These are phyloP conservation scores for Sclerotinia trifoliorum DNA, from an alignment of 2,329 filamentous ascomycete species.

Conservation along the genomic window DNA sequence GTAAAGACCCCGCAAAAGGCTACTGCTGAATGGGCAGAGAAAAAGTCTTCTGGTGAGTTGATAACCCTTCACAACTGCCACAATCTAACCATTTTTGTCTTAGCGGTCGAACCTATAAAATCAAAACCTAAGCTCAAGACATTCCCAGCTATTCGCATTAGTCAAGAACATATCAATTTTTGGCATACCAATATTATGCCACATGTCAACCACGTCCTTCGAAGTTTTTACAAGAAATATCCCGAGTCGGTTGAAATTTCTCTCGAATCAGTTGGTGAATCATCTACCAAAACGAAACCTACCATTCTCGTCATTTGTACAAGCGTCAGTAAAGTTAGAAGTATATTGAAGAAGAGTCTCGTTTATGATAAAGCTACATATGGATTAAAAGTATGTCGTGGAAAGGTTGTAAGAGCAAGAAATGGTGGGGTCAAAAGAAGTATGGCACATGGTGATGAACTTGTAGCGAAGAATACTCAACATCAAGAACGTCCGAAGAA, in stretches of 20 bases:
- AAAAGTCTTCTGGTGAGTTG: constrained; percentile 28
- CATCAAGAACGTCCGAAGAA: constrained; percentile 79
- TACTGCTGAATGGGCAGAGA: constrained; percentile 30
- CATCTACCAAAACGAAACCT: constrained; percentile 62
- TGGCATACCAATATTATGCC: constrained; percentile 73
- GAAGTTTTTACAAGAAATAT: constrained; percentile 69
- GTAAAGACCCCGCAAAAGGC: constrained; percentile 22
- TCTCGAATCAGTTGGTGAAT: constrained; percentile 71
- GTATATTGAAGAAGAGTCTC: constrained; percentile 68
- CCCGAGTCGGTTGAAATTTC: constrained; percentile 77
- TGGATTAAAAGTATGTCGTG: constrained; percentile 69
- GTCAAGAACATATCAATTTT: constrained; percentile 62
- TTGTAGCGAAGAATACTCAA: constrained; percentile 63
- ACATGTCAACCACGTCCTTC: constrained; percentile 68
- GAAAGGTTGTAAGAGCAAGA: constrained; percentile 63
- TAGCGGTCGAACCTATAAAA: constrained; percentile 28
- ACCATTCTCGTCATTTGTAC: constrained; percentile 77
- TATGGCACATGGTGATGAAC: constrained; percentile 45
- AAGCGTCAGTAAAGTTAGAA: constrained; percentile 69
- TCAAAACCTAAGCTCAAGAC: constrained; percentile 50
- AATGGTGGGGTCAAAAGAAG: constrained; percentile 44
- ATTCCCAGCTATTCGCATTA: constrained; percentile 58
- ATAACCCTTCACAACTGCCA: not conserved
- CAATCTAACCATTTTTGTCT: constrained; percentile 18
- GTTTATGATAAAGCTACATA: constrained; percentile 64